Evolutionary conservation across 1,284 basidiomycete species (phyloP).

Genomic region (Trametes sp.): DNA sequence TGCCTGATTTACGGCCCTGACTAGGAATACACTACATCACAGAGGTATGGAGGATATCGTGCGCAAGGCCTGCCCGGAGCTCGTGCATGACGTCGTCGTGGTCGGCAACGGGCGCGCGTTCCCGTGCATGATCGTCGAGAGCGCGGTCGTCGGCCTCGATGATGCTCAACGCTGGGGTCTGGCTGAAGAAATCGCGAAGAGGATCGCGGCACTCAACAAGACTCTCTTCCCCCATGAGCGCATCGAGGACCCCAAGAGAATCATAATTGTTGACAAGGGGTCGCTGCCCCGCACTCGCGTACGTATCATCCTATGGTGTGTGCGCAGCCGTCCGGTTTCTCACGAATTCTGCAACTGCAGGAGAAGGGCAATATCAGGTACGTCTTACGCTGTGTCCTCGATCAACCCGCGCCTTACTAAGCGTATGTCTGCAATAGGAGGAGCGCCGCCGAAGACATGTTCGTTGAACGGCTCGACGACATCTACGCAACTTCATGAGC

Average conservation of each 20-base stretch:
- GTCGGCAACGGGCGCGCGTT: slow-evolving; percentile 19
- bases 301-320: neutral
- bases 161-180: neutral
- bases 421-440: too few species aligned
- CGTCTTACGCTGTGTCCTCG: too few species aligned
- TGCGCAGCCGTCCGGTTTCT: too few species aligned
- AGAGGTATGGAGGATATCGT: slow-evolving; percentile 26
- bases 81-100: slow-evolving; percentile 27
- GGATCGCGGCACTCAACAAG: slow-evolving; percentile 4
- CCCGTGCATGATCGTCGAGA: slow-evolving; percentile 24
- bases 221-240: slow-evolving; percentile 19
- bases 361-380: slow-evolving; percentile 17
- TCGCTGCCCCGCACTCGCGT: slow-evolving; percentile 13
- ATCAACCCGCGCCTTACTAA: too few species aligned
- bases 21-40: neutral
- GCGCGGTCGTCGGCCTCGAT: neutral
- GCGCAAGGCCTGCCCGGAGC: slow-evolving; percentile 18
- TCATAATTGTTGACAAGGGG: slow-evolving; percentile 18
- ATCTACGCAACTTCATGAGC: too few species aligned
- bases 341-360: neutral
- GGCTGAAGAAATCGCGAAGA: neutral
- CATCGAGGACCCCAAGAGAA: slow-evolving; percentile 13
- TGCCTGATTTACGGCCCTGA: neutral
- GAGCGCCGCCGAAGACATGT: too few species aligned
- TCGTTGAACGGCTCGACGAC: too few species aligned